Evolutionary conservation across 2,329 filamentous ascomycete genomes (phyloP).

Genomic region (Colletotrichum noveboracense): DNA sequence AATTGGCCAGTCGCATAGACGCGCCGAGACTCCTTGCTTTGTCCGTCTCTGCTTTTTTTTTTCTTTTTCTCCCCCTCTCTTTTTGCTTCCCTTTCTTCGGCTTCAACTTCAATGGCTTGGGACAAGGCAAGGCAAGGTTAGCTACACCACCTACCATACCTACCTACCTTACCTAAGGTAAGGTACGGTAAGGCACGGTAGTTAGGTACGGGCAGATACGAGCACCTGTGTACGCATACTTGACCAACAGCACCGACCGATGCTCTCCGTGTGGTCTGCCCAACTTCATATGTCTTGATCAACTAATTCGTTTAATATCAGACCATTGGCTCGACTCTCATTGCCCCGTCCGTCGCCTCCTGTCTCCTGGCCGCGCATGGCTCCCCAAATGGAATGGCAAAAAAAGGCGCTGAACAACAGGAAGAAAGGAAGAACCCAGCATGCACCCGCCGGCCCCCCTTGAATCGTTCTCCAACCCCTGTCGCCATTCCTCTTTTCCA

Average conservation of each 20-base stretch:
- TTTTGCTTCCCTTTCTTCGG: neutral
- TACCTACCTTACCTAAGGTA: neutral
- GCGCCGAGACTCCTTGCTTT: neutral
- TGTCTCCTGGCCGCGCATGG: neutral
- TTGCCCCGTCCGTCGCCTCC: neutral
- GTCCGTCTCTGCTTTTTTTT: neutral
- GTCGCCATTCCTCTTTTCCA: slow-evolving; percentile 8
- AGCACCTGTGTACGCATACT: neutral
- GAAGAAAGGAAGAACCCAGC: neutral
- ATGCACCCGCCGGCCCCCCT: slow-evolving; percentile 1
- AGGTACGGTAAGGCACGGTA: neutral
- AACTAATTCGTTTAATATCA: neutral
- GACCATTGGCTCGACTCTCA: neutral
- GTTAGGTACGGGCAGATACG: neutral
- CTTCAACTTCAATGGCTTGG: neutral
- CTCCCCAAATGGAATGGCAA: neutral
- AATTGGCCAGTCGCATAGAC: neutral
- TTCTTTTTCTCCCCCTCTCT: neutral
- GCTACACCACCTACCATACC: neutral
- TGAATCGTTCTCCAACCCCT: neutral
- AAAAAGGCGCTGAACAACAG: neutral
- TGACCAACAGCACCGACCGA: neutral
- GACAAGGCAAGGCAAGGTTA: neutral
- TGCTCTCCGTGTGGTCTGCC: neutral
- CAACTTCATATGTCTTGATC: neutral